Evolutionary conservation across 2,329 filamentous ascomycete species (phyloP).

Genomic region (Hypoxylon rubiginosum): DNA sequence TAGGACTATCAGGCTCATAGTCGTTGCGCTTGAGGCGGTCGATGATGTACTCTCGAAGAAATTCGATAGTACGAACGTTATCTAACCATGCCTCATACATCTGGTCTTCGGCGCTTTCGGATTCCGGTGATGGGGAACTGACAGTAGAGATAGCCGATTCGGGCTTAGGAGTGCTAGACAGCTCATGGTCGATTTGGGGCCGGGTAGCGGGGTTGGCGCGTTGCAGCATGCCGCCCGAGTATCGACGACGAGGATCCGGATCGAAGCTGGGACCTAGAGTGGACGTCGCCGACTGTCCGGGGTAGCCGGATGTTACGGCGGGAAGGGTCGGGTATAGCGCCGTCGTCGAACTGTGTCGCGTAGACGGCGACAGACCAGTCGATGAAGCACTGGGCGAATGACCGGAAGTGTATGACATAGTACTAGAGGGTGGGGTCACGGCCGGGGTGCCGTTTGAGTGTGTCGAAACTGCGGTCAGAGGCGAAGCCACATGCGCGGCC

Average conservation of each 20-base stretch:
- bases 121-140: conserved; percentile 68
- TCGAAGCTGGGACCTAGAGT: conserved; percentile 78
- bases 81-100: conserved; percentile 75
- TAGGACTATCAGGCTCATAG: conserved; percentile 58
- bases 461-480: conserved; percentile 69
- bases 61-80: conserved; percentile 75
- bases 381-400: conserved; percentile 82
- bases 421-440: conserved; percentile 80
- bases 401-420: conserved; percentile 81
- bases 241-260: conserved; percentile 72
- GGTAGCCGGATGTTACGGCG: conserved; percentile 77
- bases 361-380: conserved; percentile 76
- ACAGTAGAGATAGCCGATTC: conserved; percentile 61
- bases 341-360: conserved; percentile 71
- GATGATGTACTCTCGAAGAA: conserved; percentile 69
- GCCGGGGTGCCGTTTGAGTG: conserved; percentile 76
- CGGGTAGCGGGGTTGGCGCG: conserved; percentile 62
- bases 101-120: conserved; percentile 69
- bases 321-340: conserved; percentile 82
- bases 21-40: conserved; percentile 69
- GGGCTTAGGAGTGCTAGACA: conserved; percentile 59
- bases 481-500: conserved; percentile 71
- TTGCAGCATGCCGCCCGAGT: conserved; percentile 77
- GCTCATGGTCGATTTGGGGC: conserved; percentile 53
- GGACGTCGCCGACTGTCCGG: conserved; percentile 76